These are phyloP conservation scores for Boletellus emodensis DNA, from an alignment of 768 basidiomycete genomes.

Conservation along the genomic window DNA sequence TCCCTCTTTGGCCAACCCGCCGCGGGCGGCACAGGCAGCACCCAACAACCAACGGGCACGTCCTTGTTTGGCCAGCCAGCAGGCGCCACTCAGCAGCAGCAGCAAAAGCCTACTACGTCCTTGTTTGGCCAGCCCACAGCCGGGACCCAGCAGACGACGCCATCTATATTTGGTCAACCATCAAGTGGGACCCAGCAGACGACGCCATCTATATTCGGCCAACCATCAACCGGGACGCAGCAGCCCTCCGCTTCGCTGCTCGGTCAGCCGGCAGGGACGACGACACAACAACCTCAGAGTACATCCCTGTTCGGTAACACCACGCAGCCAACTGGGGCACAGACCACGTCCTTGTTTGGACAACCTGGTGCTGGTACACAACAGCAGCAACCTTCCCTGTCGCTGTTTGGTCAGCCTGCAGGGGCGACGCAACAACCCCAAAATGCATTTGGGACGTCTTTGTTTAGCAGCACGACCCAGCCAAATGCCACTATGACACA, in stretches of 20 bases:
- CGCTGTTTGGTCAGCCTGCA: constrained; percentile 38
- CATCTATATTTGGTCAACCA: constrained; percentile 29
- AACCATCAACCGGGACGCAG: constrained; percentile 32
- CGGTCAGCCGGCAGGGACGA: constrained; percentile 30
- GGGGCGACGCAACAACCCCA: constrained; percentile 22
- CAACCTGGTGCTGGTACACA: constrained; percentile 33
- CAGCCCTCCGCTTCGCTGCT: constrained; percentile 33
- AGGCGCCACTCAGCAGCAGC: constrained; percentile 24
- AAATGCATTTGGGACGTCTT: constrained; percentile 28
- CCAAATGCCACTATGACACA: constrained; percentile 13
- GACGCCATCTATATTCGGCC: constrained; percentile 21
- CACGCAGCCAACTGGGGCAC: constrained; percentile 10
- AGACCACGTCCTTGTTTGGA: constrained; percentile 20
- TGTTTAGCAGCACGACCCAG: constrained; percentile 27
- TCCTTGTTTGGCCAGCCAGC: constrained; percentile 39
- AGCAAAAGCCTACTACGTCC: constrained; percentile 24
- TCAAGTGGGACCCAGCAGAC: constrained; percentile 31
- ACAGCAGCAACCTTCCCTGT: constrained; percentile 30
- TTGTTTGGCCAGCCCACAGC: constrained; percentile 29
- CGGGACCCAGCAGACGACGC: constrained; percentile 13
- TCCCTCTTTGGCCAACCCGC: constrained; percentile 30
- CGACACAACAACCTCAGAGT: constrained; percentile 21
- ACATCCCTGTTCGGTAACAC: constrained; percentile 29
- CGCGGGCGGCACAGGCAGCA: constrained; percentile 23
- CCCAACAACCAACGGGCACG: constrained; percentile 25